Evolutionary conservation across 345 rosid species (phyloP).

Genomic region (Excoecaria agallocha): DNA sequence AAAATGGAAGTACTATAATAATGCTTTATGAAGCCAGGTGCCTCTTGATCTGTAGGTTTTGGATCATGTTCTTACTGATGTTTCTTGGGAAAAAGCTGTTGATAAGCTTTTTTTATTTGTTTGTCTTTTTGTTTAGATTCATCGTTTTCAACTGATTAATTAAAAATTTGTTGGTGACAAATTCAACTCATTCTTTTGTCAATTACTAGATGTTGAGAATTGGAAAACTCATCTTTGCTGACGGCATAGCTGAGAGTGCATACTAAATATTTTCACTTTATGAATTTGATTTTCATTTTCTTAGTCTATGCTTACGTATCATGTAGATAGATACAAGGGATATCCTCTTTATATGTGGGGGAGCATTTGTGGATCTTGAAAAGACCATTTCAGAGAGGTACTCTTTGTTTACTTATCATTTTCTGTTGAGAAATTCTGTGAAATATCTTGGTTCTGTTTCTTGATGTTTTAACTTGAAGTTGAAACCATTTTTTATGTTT

Average conservation of each 20-base stretch:
- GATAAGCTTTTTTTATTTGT: not conserved
- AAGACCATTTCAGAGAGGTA: conserved; percentile 95
- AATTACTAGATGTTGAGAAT: not conserved
- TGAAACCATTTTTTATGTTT: conserved; percentile 18
- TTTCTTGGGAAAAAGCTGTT: not conserved
- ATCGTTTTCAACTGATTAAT: not conserved
- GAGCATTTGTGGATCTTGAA: conserved; percentile 91
- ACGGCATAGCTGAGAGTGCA: not conserved
- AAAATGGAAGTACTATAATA: not conserved
- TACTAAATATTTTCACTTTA: not conserved
- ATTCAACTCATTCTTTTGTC: not conserved
- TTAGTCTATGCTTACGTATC: not conserved
- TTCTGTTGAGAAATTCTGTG: not conserved
- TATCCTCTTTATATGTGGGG: conserved; percentile 94
- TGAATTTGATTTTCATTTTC: not conserved
- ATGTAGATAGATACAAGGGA: conserved; percentile 88
- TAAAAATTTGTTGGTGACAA: not conserved
- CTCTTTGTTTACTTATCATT: not conserved
- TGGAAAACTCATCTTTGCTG: not conserved
- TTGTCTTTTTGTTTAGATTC: not conserved
- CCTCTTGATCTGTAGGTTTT: no score
- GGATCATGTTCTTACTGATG: not conserved
- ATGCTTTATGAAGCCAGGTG: not conserved
- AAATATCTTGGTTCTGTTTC: conserved; percentile 15
- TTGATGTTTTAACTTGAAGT: conserved; percentile 10